Base-by-base conservation (phyloP, 345 rosid genomes). In the Euphorbia pulcherrima region DNA sequence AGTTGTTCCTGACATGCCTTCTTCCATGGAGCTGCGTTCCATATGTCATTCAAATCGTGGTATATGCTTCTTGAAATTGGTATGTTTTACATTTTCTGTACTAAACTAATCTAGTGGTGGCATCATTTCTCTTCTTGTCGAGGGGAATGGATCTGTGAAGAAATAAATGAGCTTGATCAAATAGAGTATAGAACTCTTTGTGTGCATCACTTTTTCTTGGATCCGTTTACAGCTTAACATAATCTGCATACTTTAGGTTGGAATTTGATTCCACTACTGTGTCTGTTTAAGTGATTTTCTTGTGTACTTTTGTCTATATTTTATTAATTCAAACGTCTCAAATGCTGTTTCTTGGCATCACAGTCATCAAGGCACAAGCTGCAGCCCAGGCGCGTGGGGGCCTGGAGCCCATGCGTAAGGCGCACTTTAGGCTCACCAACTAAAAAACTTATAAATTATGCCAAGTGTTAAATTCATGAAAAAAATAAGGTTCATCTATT, bases 21-120 rank as follows among this genome's bases (percentile, higher is more conserved):
- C 60, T 0, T 62, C 92, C 0, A 61, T 56, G 28, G 96, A 91
- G 74, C 57, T 88, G 68, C 85, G 90, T 41, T 84, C 97, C 23
- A 82, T 86, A 41, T 94, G 97, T 70, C 85, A 89, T 74, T 75
- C 88, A n/a, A 94, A 92, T 77, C 90, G 90, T 14, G 89, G 76
- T 23, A 72, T 87, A 14, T 94, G 99, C 74, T 88, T 88, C 77
- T 74, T 87, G 68, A 92, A 88, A 71, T 74, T 87, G 87, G 99
- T 90, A 83, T 61, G 79, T 28, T 28, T 13, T 35, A 41, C 21
- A 28, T 40, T 59, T 23, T 23, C 30, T 37, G 1, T 30, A 1
- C 50, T 26, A 29, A 17, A 28, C 28, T 27, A 28, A 27, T 28
- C 10, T 1, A 27, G 20, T 21, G 18, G 18, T 18, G 40, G 20